Evolutionary conservation across 2,329 filamentous ascomycete genomes (phyloP), one percentile per base, ranked within the genome.

Genomic region (Tolypocladium tropicale): DNA sequence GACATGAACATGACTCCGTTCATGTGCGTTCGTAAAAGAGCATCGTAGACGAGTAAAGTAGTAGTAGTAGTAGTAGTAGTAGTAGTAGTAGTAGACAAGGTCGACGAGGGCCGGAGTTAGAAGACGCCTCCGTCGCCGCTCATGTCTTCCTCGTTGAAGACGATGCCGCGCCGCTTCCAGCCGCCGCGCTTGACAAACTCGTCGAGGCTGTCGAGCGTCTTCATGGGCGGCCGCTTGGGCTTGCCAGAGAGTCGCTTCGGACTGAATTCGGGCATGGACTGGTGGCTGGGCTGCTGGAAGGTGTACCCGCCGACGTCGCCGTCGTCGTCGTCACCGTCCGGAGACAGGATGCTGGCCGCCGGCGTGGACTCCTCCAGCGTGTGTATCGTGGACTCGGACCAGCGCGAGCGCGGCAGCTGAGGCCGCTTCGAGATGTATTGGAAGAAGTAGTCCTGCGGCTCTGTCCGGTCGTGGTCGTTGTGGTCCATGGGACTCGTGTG

Each of bases 331-430:
- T 61, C 63, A 33, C 62, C 64, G 23, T 60, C 60, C 4, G 46
- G 18, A 1, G 46, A 12, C 4, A 3, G 12, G 46, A 33, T 33
- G 28, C 28, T 33, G 46, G 28, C 46, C 18, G 46, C 46, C 7
- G 46, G 46, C 18, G 46, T 50, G 18, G 33, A 18, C 28, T 49
- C 4, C 9, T 63, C 62, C 28, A 67, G 55, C 2, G 66, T 64
- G 58, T 70, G 65, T 55, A 74, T 69, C 33, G 73, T 76, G 9
- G 73, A 76, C 54, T 73, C 73, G 41, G 73, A 76, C 73, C 73
- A 76, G 56, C 68, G 69, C 23, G 72, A 75, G 53, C 68, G 65
- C 2, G 67, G 69, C 59, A 72, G 57, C 4, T 63, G 59, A 23
- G 70, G 69, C 21, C 67, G 64, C 57, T 62, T 61, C 46, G 64